Percentiles rank a stretch among this genome's conserved stretches.
Conservation (phyloP, 371 early-diverging fungal genomes). For the Capillidium rhysosporum region DNA sequence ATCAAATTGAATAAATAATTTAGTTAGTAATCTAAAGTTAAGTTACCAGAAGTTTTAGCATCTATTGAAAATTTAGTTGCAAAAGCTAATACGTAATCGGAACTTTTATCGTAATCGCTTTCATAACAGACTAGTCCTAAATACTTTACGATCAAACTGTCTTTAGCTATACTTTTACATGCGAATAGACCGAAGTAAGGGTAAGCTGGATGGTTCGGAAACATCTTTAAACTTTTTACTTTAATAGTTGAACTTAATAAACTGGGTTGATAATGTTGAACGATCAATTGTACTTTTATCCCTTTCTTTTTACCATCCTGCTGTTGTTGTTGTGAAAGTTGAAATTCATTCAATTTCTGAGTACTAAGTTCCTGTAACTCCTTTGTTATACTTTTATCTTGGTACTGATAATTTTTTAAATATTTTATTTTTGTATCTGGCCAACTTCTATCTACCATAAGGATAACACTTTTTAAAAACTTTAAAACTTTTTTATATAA, state of each 20-base stretch:
- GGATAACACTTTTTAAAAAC: too few species aligned
- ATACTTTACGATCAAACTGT: neutral
- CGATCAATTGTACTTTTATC: too few species aligned
- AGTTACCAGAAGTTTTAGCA: constrained; percentile 2
- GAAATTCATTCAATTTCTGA: too few species aligned
- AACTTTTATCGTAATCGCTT: neutral
- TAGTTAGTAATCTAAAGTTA: neutral
- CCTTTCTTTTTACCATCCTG: too few species aligned
- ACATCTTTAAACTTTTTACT: neutral
- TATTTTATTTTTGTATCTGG: too few species aligned
- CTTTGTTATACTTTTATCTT: too few species aligned
- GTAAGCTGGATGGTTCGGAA: constrained; percentile 2
- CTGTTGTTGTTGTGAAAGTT: too few species aligned
- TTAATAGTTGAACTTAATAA: neutral
- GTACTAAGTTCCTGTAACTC: too few species aligned
- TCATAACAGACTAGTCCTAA: neutral
- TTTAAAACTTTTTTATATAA: too few species aligned
- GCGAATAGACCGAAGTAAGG: constrained; percentile 4
- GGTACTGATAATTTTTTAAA: too few species aligned
- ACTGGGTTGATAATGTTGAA: neutral
- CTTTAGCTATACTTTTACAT: neutral
- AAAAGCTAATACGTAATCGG: constrained; percentile 5
- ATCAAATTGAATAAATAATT: neutral
- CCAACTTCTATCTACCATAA: too few species aligned
- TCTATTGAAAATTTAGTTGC: neutral